Conservation (phyloP, 2,329 filamentous ascomycete species). For the Fusarium ramigenum region DNA sequence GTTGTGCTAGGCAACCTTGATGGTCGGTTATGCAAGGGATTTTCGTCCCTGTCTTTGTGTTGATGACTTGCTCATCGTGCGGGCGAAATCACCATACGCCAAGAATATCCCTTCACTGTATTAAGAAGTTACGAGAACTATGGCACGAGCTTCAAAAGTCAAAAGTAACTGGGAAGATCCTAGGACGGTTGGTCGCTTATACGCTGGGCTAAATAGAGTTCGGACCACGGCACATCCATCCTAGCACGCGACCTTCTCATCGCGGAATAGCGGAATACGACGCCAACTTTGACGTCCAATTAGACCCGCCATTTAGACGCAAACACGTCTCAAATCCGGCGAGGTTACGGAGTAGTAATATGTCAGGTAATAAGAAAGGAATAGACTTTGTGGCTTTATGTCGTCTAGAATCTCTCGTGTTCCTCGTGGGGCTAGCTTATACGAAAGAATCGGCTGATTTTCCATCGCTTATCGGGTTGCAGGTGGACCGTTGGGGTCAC, state of each 20-base stretch:
- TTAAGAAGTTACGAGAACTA: background rate
- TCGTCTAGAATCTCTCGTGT: background rate
- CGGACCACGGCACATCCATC: background rate
- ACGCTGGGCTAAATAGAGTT: background rate
- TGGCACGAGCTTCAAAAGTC: background rate
- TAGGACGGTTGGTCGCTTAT: background rate
- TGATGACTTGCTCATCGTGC: background rate
- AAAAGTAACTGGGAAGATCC: background rate
- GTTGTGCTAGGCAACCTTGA: background rate
- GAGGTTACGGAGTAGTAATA: background rate
- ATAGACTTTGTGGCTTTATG: background rate
- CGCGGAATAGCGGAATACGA: background rate
- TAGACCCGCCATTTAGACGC: background rate
- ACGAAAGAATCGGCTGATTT: background rate
- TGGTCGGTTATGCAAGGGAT: rapidly evolving
- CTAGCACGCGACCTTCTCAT: background rate
- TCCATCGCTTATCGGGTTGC: background rate
- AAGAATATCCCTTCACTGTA: background rate
- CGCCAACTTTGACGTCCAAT: background rate
- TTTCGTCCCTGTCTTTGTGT: background rate
- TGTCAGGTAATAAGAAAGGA: rapidly evolving
- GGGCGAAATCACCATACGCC: background rate
- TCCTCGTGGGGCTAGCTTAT: background rate
- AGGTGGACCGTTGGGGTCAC: background rate
- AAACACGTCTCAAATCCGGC: background rate